Conservation (phyloP, 2,329 filamentous ascomycete species). For the Chaetomium globosum region DNA sequence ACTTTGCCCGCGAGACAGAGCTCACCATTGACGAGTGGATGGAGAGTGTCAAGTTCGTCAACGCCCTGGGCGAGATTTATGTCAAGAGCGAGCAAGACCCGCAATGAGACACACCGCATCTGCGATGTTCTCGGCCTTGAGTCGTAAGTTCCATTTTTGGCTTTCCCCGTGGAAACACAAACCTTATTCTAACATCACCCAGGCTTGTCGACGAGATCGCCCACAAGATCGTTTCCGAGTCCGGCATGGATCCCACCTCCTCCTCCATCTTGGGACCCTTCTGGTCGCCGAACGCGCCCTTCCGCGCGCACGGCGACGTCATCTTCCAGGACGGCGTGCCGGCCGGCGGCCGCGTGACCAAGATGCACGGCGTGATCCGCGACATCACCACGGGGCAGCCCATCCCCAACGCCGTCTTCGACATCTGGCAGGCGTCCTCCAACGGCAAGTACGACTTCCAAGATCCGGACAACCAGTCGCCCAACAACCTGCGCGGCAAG, state of each 20-base stretch:
- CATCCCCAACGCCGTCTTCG: slow-evolving; percentile 66
- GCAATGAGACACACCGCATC: slow-evolving; percentile 74
- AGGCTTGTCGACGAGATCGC: slow-evolving; percentile 79
- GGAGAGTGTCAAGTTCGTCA: slow-evolving; percentile 60
- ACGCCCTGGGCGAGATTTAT: slow-evolving; percentile 71
- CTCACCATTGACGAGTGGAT: slow-evolving; percentile 82
- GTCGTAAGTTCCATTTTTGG: slow-evolving; percentile 48
- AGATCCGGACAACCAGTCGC: slow-evolving; percentile 63
- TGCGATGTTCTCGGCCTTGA: slow-evolving; percentile 76
- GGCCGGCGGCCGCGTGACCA: slow-evolving; percentile 54
- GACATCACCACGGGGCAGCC: slow-evolving; percentile 64
- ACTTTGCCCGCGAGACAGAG: slow-evolving; percentile 78
- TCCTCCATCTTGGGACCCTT: slow-evolving; percentile 85
- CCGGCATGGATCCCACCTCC: slow-evolving; percentile 61
- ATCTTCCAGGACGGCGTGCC: slow-evolving; percentile 61
- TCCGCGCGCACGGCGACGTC: slow-evolving; percentile 67
- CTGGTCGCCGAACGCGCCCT: slow-evolving; percentile 73
- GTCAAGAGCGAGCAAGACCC: slow-evolving; percentile 63
- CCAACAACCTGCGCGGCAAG: slow-evolving; percentile 68
- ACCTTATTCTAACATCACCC: slow-evolving; percentile 12
- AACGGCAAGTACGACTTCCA: slow-evolving; percentile 70
- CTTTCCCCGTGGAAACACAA: neutral
- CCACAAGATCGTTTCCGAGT: slow-evolving; percentile 59
- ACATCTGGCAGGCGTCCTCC: slow-evolving; percentile 79
- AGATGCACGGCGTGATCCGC: slow-evolving; percentile 65